phyloP scores from a whole-genome alignment of 331 rosid genomes.

The Spiraea crenata region DNA sequence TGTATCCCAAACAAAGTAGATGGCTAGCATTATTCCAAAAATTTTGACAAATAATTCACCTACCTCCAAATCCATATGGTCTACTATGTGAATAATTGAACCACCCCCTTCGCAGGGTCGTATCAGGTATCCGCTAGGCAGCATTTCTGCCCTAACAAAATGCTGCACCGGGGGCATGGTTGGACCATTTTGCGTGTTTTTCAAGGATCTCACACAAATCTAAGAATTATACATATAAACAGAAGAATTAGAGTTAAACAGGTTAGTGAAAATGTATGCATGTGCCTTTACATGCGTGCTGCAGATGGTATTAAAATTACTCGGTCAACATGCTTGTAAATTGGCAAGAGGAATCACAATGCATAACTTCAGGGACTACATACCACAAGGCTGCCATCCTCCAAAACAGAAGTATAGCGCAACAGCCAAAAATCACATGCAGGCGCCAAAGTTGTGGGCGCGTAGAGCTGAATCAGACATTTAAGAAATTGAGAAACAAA shows the following conservation, averaged over 20 bases:
- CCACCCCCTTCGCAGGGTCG: constrained; percentile 99
- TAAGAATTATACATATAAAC: constrained; percentile 27
- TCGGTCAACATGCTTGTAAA: background rate
- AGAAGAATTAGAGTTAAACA: constrained; percentile 14
- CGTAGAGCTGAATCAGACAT: constrained; percentile 65
- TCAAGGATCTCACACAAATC: constrained; percentile 96
- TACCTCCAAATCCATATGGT: constrained; percentile 98
- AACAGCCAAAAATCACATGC: constrained; percentile 98
- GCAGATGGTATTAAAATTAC: background rate
- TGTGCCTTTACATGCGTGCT: background rate
- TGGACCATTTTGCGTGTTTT: constrained; percentile 97
- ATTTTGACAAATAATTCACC: background rate
- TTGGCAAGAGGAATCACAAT: constrained; percentile 13
- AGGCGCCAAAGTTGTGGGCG: constrained; percentile 97
- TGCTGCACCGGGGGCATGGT: constrained; percentile 99
- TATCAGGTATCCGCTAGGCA: constrained; percentile 93
- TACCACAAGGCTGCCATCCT: constrained; percentile 99
- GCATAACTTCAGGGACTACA: constrained; percentile 14
- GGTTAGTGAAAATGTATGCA: constrained; percentile 4
- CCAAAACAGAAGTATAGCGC: constrained; percentile 95
- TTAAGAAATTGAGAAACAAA: background rate
- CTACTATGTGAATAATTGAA: constrained; percentile 95
- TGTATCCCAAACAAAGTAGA: background rate
- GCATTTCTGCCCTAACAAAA: constrained; percentile 97
- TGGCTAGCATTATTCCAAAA: background rate